Percentiles rank a stretch among this genome's conserved stretches.
Conservation (phyloP, 371 early-diverging fungal species). For the Mucor mucedo region DNA sequence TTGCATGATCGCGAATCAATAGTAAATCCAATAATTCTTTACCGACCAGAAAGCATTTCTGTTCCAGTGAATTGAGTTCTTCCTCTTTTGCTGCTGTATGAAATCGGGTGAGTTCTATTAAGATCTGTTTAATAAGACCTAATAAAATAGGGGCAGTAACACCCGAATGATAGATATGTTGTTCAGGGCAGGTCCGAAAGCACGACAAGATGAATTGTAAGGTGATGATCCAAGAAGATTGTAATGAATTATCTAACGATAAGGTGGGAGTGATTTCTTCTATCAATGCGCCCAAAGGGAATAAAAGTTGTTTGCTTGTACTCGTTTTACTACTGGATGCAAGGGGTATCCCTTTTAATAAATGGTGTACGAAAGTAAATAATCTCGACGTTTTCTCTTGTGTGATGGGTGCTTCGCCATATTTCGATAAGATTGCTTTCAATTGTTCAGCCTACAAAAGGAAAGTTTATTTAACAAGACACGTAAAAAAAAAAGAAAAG, state of each 20-base stretch:
- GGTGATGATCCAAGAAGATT: conserved; percentile 45
- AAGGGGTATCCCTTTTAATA: conserved; percentile 39
- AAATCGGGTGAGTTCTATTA: conserved; percentile 45
- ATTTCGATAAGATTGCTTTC: conserved; percentile 45
- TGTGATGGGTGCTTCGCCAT: conserved; percentile 49
- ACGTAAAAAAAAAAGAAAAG: neutral
- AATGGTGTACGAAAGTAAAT: conserved; percentile 47
- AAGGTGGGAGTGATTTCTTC: conserved; percentile 48
- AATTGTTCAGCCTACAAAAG: conserved; percentile 43
- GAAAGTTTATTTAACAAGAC: neutral
- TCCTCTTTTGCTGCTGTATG: conserved; percentile 15
- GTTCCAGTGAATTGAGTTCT: conserved; percentile 29
- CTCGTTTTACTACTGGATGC: conserved; percentile 5
- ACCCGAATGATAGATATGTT: conserved; percentile 38
- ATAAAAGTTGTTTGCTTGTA: neutral
- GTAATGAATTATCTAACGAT: conserved; percentile 24
- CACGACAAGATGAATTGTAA: conserved; percentile 54
- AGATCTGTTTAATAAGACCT: conserved; percentile 46
- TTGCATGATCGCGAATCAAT: conserved; percentile 28
- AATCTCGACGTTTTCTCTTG: conserved; percentile 44
- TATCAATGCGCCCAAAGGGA: conserved; percentile 44
- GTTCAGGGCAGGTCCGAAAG: conserved; percentile 32
- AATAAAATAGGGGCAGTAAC: conserved; percentile 47
- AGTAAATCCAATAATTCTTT: conserved; percentile 47
- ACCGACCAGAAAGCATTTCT: conserved; percentile 43